Evolutionary conservation across 495 filamentous ascomycete genomes (phyloP).

Genomic region (Penicillium longicatenatum): DNA sequence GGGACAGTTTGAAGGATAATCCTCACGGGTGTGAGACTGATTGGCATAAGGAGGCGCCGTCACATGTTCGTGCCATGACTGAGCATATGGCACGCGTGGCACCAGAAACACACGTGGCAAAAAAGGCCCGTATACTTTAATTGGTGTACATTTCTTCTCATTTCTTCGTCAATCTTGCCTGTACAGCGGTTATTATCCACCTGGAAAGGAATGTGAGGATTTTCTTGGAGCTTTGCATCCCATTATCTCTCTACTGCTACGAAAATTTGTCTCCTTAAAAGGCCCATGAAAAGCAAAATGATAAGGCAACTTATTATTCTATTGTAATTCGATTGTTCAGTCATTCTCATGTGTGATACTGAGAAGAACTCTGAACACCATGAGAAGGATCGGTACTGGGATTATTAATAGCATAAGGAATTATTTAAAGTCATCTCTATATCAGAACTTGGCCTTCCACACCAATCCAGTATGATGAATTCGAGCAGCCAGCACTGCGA

Average conservation of each 20-base stretch:
- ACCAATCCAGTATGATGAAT: conserved; percentile 15
- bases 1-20: neutral
- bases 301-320: too few species aligned
- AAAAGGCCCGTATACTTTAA: neutral
- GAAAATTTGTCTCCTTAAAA: too few species aligned
- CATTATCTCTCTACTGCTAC: too few species aligned
- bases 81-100: neutral
- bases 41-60: neutral
- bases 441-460: conserved; percentile 18
- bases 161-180: too few species aligned
- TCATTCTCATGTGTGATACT: neutral
- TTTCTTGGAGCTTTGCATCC: too few species aligned
- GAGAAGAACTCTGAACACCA: neutral
- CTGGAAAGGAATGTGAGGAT: too few species aligned
- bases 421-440: neutral
- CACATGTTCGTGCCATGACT: neutral
- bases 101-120: neutral
- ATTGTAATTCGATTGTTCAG: too few species aligned
- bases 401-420: neutral
- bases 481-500: conserved; percentile 15
- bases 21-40: neutral
- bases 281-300: too few species aligned
- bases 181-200: too few species aligned
- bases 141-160: too few species aligned
- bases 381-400: neutral